Conservation (phyloP, 352 stramenopile species). For the Halophytophthora batemanensis region DNA sequence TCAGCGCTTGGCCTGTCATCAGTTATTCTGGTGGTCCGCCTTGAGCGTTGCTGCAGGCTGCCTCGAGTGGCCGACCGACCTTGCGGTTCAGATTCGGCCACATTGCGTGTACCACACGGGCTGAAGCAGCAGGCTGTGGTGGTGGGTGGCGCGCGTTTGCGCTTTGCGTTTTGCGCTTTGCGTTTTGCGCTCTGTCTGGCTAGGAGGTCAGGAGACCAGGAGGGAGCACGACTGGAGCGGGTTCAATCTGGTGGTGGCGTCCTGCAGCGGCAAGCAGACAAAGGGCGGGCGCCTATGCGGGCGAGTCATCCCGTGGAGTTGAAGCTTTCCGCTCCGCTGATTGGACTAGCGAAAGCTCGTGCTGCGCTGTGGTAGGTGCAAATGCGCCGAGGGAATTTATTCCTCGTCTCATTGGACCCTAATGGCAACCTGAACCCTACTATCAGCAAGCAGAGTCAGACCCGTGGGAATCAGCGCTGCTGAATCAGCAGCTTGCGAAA, state of each 20-base stretch:
- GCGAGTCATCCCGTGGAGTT: constrained; percentile 10
- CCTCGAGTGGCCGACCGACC: too few relatives aligned
- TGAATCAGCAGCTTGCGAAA: background rate
- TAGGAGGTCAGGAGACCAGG: background rate
- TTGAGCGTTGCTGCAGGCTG: too few relatives aligned
- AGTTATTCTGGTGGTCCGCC: too few relatives aligned
- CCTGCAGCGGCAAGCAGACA: too few relatives aligned
- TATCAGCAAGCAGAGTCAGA: background rate
- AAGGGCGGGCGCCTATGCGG: constrained; percentile 5
- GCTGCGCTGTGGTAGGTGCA: constrained; percentile 2
- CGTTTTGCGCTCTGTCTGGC: too few relatives aligned
- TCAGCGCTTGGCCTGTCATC: too few relatives aligned
- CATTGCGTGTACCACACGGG: too few relatives aligned
- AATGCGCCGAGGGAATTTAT: constrained; percentile 1
- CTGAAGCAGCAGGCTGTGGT: too few relatives aligned
- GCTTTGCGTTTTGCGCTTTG: too few relatives aligned
- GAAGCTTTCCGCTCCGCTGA: background rate
- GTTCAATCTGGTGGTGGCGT: constrained; percentile 1
- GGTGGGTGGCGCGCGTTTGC: too few relatives aligned
- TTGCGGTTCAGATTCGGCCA: too few relatives aligned
- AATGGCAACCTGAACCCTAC: background rate
- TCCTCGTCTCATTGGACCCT: background rate
- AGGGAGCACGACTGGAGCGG: background rate
- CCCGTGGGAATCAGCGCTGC: background rate
- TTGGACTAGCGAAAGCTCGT: constrained; percentile 5